phyloP scores from a whole-genome alignment of 768 basidiomycete genomes.

The Royoungia palumana region DNA sequence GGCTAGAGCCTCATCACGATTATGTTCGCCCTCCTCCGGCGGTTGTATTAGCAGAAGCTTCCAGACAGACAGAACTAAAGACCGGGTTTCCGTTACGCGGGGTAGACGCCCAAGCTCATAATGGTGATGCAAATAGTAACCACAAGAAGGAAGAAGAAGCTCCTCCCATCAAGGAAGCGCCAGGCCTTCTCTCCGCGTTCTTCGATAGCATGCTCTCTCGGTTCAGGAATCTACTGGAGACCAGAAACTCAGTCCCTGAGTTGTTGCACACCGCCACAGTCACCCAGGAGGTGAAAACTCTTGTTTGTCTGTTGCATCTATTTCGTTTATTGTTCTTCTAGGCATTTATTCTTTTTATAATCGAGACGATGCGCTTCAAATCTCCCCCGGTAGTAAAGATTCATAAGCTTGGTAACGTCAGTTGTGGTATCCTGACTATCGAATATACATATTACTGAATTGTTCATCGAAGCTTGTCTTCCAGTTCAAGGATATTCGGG shows the following conservation, averaged over 20 bases:
- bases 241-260: constrained; percentile 44
- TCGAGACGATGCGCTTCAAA: constrained; percentile 76
- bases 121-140: constrained; percentile 38
- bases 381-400: constrained; percentile 62
- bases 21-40: constrained; percentile 67
- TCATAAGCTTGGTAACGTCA: constrained; percentile 68
- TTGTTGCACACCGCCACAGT: constrained; percentile 71
- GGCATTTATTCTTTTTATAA: constrained; percentile 69
- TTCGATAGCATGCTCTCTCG: constrained; percentile 61
- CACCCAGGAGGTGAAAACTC: constrained; percentile 60
- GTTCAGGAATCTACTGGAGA: constrained; percentile 43
- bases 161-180: constrained; percentile 60
- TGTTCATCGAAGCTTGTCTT: constrained; percentile 52
- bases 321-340: constrained; percentile 24
- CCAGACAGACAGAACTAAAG: constrained; percentile 68
- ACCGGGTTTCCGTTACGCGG: constrained; percentile 67
- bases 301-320: background rate
- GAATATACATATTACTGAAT: background rate
- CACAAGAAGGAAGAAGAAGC: constrained; percentile 71
- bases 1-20: constrained; percentile 77
- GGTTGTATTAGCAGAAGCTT: constrained; percentile 70
- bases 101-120: constrained; percentile 42
- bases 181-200: constrained; percentile 49
- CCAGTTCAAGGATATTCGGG: constrained; percentile 60
- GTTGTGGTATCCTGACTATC: constrained; percentile 21